Percentiles rank a stretch among this genome's conserved stretches.
These are phyloP conservation scores for Chaetomiaceae sp. DNA, from an alignment of 2,329 filamentous ascomycete genomes.

Conservation along the genomic window DNA sequence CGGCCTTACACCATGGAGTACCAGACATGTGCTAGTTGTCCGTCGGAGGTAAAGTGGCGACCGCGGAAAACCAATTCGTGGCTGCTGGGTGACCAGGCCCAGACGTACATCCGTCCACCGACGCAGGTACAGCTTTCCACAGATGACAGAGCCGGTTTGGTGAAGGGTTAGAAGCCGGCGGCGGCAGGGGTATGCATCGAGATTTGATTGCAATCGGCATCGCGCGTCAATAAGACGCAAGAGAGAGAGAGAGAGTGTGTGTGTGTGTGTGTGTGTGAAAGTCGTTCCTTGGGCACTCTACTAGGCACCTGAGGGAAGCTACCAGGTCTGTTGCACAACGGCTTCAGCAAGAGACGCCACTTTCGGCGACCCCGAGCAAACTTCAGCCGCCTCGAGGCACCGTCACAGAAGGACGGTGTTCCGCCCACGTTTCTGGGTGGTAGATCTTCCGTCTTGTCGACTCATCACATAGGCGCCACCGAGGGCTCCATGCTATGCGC, in stretches of 20 bases:
- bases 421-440: neutral
- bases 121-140: neutral
- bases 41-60: slow-evolving; percentile 14
- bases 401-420: neutral
- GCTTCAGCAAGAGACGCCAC: neutral
- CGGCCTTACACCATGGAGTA: slow-evolving; percentile 17
- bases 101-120: neutral
- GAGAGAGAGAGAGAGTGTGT: no score
- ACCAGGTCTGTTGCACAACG: neutral
- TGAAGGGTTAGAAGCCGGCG: neutral
- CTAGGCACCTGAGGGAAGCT: no score
- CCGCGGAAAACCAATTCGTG: neutral
- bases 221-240: neutral
- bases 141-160: neutral
- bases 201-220: neutral
- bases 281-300: no score
- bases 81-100: neutral
- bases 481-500: neutral
- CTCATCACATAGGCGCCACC: neutral
- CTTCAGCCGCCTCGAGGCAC: slow-evolving; percentile 3
- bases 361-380: neutral
- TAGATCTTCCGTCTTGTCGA: neutral
- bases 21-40: slow-evolving; percentile 8
- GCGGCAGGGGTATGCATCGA: neutral
- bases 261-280: no score